These are phyloP conservation scores for Mariannaea elegans DNA, from an alignment of 2,329 filamentous ascomycete genomes.

Conservation along the genomic window DNA sequence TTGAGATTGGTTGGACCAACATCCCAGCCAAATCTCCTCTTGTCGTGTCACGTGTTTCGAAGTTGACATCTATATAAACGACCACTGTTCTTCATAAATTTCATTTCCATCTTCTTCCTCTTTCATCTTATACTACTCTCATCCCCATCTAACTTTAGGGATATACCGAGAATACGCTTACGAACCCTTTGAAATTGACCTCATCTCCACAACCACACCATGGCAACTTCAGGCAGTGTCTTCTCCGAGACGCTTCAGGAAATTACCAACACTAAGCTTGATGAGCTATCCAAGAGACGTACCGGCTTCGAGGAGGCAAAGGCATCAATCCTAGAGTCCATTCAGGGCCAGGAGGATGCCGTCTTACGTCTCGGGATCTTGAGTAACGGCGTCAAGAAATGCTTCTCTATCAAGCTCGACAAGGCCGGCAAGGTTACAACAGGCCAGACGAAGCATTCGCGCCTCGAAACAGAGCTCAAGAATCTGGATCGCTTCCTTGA, in stretches of 20 bases:
- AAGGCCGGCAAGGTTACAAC: conserved; percentile 37
- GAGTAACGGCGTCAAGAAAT: conserved; percentile 47
- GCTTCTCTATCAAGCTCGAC: conserved; percentile 45
- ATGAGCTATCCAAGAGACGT: conserved; percentile 53
- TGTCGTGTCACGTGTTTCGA: no score
- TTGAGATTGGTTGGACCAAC: no score
- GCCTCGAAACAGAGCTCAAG: conserved; percentile 46
- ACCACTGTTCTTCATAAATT: no score
- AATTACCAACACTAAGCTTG: conserved; percentile 55
- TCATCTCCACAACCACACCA: no score
- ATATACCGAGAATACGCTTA: no score
- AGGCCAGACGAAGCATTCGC: conserved; percentile 34
- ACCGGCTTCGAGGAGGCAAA: conserved; percentile 49
- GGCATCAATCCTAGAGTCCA: conserved; percentile 39
- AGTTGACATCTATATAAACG: no score
- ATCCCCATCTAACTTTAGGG: no score
- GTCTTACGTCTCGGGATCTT: conserved; percentile 45
- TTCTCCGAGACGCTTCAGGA: conserved; percentile 54
- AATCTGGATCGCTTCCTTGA: conserved; percentile 52
- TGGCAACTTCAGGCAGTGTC: conserved; percentile 45
- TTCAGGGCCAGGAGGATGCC: conserved; percentile 39
- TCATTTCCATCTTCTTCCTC: no score
- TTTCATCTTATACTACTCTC: no score
- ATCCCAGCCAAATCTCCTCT: no score
- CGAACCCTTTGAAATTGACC: no score